Conservation (phyloP, 306 rosid genomes). For the Inga leiocalycina region DNA sequence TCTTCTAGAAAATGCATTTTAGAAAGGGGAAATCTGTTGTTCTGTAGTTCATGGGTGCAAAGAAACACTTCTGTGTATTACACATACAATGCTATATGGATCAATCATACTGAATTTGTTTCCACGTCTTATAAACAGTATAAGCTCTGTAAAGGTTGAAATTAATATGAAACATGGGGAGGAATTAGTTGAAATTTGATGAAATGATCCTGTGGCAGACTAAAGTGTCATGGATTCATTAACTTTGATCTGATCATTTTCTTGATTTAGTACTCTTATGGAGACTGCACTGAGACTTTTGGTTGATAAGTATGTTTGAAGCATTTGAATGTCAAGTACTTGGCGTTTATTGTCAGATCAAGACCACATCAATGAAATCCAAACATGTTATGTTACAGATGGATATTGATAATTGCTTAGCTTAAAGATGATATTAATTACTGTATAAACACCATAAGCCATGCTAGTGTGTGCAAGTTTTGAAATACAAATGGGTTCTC, state of each 20-base stretch:
- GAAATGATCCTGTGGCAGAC: not conserved
- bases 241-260: not conserved
- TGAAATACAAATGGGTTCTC: not conserved
- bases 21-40: not conserved
- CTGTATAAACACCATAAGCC: not conserved
- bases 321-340: not conserved
- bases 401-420: not conserved
- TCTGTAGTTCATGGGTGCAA: not conserved
- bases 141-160: not conserved
- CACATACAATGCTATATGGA: not conserved
- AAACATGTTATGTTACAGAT: not conserved
- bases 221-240: conserved; percentile 1
- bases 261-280: not conserved
- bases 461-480: not conserved
- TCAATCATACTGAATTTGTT: not conserved
- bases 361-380: not conserved
- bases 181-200: not conserved
- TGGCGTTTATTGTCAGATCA: not conserved
- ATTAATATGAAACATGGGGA: not conserved
- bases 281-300: not conserved
- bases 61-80: not conserved
- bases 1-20: conserved; percentile 12
- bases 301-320: not conserved
- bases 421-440: not conserved
- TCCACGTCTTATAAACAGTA: not conserved